Base-by-base conservation (phyloP, 1,139 yeast species). In the Yamadazyma oceani region DNA sequence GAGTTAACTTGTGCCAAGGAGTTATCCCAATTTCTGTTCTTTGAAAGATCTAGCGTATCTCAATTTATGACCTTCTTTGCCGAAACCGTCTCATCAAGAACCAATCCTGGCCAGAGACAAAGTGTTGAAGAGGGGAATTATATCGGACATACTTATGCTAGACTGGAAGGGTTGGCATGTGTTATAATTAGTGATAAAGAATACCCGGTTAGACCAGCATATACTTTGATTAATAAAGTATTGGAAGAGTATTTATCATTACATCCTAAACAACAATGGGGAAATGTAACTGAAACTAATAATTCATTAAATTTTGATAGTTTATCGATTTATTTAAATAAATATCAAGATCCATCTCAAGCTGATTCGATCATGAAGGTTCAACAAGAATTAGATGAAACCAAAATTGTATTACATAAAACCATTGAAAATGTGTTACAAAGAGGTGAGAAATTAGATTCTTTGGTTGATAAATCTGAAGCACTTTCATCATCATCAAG, bases 181-280 rank as follows among this genome's bases (percentile, higher is more conserved):
- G 96, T 92, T 21, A 68, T 92, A 43, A 86, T 94, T 58, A 81
- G 96, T 35, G 99, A 92, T 61, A 85, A 85, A 60, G 97, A 92
- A 52, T 92, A 92, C 62, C 98, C 98, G 2, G 90, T 87, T 15
- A 78, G 98, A 58, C 97, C 97, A n/a, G 98, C 97, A 1, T 92
- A 88, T 65, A 85, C 97, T 2, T 71, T 92, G 47, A 76, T 92
- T 55, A 92, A 90, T 74, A 92, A 89, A 68, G 70, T 92, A 16
- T 73, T 89, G 53, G 98, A 92, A 53, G 97, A 92, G 61, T 92
- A 88, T 63, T 69, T 90, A 43, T 75, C 90, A 19, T 80, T 85
- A 46, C 94, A 87, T 62, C 96, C 96, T 6, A 75, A 79, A 36
- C 59, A 64, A 23, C 80, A 82, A 46, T 90, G 97, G 96, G 62